phyloP scores from a whole-genome alignment of 108 stramenopile genomes.

The Asterionellopsis glacialis region DNA sequence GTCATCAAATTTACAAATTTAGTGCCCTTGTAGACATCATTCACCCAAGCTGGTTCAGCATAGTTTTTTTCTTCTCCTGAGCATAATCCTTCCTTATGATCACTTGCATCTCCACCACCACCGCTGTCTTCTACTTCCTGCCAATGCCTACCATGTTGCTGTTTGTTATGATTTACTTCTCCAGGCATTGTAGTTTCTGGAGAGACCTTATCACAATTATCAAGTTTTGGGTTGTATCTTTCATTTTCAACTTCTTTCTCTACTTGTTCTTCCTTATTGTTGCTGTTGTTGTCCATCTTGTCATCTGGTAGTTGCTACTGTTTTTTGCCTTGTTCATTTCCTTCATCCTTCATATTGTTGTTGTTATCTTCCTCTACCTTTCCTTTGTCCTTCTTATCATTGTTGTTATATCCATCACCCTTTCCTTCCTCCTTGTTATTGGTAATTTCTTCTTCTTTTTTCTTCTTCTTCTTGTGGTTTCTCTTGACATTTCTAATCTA shows the following conservation, averaged over 20 bases:
- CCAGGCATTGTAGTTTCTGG: no score
- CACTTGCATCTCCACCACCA: not conserved
- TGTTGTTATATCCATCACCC: no score
- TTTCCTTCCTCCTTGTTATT: not conserved
- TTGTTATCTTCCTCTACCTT: not conserved
- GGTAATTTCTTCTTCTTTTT: not conserved
- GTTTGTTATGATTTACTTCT: no score
- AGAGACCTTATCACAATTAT: no score
- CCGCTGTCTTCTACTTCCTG: not conserved
- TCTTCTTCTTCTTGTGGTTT: constrained; percentile 7
- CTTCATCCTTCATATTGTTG: constrained; percentile 13
- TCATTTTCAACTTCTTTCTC: no score
- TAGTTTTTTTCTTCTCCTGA: constrained; percentile 1
- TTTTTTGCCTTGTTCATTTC: not conserved
- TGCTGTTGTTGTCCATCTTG: no score
- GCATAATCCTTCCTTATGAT: not conserved
- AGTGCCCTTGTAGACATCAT: not conserved
- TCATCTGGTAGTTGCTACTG: constrained; percentile 7
- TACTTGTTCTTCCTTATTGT: no score
- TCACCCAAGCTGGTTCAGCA: not conserved
- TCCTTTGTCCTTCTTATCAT: not conserved
- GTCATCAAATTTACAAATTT: not conserved
- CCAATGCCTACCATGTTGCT: not conserved
- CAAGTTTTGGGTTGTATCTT: no score
- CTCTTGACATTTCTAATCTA: not conserved